A percentile compares a stretch with the other conserved stretches of the same genome.
These are phyloP conservation scores for Boletellus sp. DNA, from an alignment of 768 basidiomycete genomes.

Conservation along the genomic window DNA sequence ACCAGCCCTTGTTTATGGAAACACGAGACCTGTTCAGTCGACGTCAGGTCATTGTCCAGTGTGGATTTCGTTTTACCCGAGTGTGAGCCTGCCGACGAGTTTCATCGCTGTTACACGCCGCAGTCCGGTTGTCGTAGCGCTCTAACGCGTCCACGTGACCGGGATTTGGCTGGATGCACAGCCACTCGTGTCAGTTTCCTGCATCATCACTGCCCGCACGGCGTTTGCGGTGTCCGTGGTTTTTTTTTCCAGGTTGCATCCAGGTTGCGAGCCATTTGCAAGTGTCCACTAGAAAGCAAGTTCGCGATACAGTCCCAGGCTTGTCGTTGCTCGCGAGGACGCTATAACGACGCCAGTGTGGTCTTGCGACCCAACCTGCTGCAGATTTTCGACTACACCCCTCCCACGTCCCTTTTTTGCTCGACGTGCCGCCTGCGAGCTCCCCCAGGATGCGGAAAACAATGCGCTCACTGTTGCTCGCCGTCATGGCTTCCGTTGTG, in stretches of 20 bases:
- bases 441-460: conserved; percentile 23
- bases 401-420: conserved; percentile 9
- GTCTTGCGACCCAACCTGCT: conserved; percentile 17
- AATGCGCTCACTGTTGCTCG: conserved; percentile 25
- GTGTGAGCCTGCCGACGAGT: neutral
- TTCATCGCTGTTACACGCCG: neutral
- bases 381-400: conserved; percentile 25
- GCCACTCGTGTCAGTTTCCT: conserved; percentile 21
- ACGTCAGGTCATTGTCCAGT: neutral
- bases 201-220: conserved; percentile 13
- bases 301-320: neutral
- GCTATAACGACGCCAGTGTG: conserved; percentile 8
- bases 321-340: conserved; percentile 2
- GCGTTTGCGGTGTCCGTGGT: conserved; percentile 7
- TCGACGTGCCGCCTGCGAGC: conserved; percentile 6
- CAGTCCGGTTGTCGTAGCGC: neutral
- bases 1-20: neutral
- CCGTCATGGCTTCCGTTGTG: conserved; percentile 24
- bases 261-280: conserved; percentile 2
- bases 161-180: conserved; percentile 8
- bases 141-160: conserved; percentile 19
- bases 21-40: neutral
- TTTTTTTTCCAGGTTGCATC: conserved; percentile 6
- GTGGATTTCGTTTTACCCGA: neutral
- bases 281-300: neutral